phyloP scores from a whole-genome alignment of 805 yeast species.

The Zygosaccharomyces rouxii region DNA sequence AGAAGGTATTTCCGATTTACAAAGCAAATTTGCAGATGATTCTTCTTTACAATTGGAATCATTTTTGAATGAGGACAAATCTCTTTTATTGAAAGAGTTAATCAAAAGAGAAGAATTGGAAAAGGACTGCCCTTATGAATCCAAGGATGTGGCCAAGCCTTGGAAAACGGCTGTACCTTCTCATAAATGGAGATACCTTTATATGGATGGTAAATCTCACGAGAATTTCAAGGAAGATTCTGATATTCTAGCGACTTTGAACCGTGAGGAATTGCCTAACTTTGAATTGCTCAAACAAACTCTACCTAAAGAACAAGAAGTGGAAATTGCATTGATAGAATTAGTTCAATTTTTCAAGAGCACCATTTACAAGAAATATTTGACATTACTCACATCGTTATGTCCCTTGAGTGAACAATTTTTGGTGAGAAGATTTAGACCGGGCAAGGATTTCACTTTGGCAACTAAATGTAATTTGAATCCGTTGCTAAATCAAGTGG shows the following conservation, averaged over 20 bases:
- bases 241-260: conserved; percentile 28
- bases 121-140: conserved; percentile 50
- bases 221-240: conserved; percentile 31
- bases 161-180: conserved; percentile 95
- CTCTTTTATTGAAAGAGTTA: conserved; percentile 42
- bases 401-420: conserved; percentile 61
- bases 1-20: conserved; percentile 41
- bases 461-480: conserved; percentile 59
- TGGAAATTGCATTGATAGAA: conserved; percentile 41
- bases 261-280: conserved; percentile 53
- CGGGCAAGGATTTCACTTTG: conserved; percentile 88
- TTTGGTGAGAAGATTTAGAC: conserved; percentile 82
- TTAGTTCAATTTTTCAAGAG: conserved; percentile 58
- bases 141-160: conserved; percentile 56
- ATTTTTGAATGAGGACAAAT: conserved; percentile 55
- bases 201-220: conserved; percentile 60
- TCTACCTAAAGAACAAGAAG: conserved; percentile 28
- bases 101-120: conserved; percentile 60
- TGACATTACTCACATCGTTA: conserved; percentile 57
- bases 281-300: conserved; percentile 38
- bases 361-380: conserved; percentile 63
- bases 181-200: conserved; percentile 83
- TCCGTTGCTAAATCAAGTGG: conserved; percentile 35
- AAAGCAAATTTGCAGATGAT: conserved; percentile 54
- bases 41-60: conserved; percentile 64